phyloP scores from a whole-genome alignment of 1,284 basidiomycete genomes.

The Leccinum cinnamomeum region DNA sequence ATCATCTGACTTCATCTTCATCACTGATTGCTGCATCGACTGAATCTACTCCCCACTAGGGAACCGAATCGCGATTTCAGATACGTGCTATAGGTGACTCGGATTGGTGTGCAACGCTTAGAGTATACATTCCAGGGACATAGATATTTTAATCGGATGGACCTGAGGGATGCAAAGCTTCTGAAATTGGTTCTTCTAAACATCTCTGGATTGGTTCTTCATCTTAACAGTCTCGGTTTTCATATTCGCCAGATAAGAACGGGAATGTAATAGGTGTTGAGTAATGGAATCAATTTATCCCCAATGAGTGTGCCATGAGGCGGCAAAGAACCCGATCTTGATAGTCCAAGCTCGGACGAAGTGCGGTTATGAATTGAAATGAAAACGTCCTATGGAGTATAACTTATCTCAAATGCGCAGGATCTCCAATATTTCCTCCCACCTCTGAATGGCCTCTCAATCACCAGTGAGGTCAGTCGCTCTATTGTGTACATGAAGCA shows the following conservation, averaged over 20 bases:
- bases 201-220: neutral
- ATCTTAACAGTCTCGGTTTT: neutral
- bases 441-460: slow-evolving; percentile 7
- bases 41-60: no score
- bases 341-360: slow-evolving; percentile 4
- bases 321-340: neutral
- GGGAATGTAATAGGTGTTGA: slow-evolving; percentile 28
- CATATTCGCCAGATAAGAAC: neutral
- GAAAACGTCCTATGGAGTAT: neutral
- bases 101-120: neutral
- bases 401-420: neutral
- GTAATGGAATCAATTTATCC: neutral
- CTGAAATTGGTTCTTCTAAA: neutral
- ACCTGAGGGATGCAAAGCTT: neutral
- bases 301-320: neutral
- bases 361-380: slow-evolving; percentile 9
- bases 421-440: neutral
- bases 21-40: neutral
- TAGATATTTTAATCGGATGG: no score
- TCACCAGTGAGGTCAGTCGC: slow-evolving; percentile 15
- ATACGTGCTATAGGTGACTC: neutral
- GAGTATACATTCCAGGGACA: no score
- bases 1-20: neutral
- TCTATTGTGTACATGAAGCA: neutral
- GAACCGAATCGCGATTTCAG: neutral